phyloP scores from a whole-genome alignment of 2,329 filamentous ascomycete genomes.

The Fusarium praegraminearum region DNA sequence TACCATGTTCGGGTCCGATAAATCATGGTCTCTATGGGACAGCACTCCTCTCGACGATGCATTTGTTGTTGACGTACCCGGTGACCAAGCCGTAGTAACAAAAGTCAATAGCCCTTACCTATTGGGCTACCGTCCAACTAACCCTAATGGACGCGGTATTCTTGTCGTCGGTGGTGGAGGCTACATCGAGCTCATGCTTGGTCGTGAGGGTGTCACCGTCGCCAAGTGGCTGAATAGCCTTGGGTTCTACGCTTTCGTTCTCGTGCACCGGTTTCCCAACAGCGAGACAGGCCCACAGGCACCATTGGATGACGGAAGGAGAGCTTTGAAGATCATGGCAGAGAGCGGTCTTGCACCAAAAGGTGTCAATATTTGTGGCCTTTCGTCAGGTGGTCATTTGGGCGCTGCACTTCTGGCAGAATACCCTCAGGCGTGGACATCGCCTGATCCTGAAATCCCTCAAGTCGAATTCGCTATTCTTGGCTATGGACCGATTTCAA shows the following conservation, averaged over 20 bases:
- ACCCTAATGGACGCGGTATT: slow-evolving; percentile 35
- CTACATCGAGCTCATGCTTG: slow-evolving; percentile 42
- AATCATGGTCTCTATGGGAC: slow-evolving; percentile 35
- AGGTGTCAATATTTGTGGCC: slow-evolving; percentile 39
- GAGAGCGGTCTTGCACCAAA: slow-evolving; percentile 21
- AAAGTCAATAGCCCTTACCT: slow-evolving; percentile 33
- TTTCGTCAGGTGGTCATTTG: slow-evolving; percentile 42
- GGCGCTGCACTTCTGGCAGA: slow-evolving; percentile 39
- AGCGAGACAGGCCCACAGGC: slow-evolving; percentile 26
- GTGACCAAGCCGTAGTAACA: slow-evolving; percentile 35
- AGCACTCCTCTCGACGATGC: slow-evolving; percentile 22
- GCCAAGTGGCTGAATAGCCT: slow-evolving; percentile 41
- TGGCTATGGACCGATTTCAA: slow-evolving; percentile 42
- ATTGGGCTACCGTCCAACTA: slow-evolving; percentile 35
- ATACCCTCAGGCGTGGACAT: slow-evolving; percentile 36
- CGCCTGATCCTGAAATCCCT: slow-evolving; percentile 28
- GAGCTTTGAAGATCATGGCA: slow-evolving; percentile 36
- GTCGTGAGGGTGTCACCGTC: slow-evolving; percentile 37
- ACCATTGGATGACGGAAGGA: slow-evolving; percentile 40
- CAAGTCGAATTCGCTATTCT: slow-evolving; percentile 33
- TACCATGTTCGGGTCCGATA: slow-evolving; percentile 29
- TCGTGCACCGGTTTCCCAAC: slow-evolving; percentile 42
- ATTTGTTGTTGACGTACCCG: slow-evolving; percentile 28
- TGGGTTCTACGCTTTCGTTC: slow-evolving; percentile 44
- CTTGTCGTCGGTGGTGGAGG: slow-evolving; percentile 40